phyloP scores from a whole-genome alignment of 352 stramenopile species.

The Achlya hypogyna region DNA sequence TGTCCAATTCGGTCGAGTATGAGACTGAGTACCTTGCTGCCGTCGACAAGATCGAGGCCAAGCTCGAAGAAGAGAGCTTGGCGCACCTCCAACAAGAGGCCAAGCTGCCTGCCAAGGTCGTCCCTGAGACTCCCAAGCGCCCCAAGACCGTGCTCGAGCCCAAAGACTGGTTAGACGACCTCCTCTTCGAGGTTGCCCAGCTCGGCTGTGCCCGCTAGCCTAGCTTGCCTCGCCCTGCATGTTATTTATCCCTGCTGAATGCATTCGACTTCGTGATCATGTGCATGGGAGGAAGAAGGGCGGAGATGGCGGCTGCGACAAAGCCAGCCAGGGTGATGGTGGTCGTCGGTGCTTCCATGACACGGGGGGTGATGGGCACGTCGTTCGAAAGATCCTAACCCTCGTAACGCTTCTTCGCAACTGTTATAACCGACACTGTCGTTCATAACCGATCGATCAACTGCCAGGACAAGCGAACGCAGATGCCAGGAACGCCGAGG shows the following conservation, averaged over 20 bases:
- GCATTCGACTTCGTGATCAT: neutral
- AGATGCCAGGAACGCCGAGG: no score
- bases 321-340: no score
- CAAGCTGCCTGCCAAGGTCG: neutral
- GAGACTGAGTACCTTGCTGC: conserved; percentile 7
- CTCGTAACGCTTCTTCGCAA: no score
- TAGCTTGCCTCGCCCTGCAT: neutral
- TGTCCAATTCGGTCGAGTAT: neutral
- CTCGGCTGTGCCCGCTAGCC: neutral
- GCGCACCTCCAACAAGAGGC: neutral
- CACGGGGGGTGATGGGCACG: no score
- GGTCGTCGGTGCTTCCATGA: no score
- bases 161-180: conserved; percentile 4
- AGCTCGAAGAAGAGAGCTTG: conserved; percentile 14
- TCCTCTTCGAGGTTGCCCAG: conserved; percentile 1
- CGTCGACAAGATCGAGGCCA: conserved; percentile 3
- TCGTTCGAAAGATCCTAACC: no score
- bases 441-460: no score
- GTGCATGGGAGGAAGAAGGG: neutral
- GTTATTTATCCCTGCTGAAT: neutral
- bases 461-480: no score
- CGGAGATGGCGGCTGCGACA: no score
- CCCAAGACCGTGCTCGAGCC: neutral
- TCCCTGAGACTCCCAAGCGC: neutral
- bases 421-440: no score